phyloP scores from a whole-genome alignment of 169 alveolate genomes.

The Babesia gibsoni region DNA sequence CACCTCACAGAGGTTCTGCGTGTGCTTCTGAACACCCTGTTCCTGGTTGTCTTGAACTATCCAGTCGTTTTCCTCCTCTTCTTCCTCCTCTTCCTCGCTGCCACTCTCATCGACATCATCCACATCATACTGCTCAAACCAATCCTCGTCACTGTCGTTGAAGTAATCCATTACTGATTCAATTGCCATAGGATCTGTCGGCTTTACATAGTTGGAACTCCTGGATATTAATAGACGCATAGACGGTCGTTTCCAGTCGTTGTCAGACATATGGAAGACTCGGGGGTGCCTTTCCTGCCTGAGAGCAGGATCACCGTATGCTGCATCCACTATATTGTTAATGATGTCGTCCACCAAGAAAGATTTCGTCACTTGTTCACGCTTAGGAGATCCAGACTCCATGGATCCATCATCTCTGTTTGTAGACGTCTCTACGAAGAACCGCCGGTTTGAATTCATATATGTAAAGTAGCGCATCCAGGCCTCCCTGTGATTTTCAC shows the following conservation, averaged over 20 bases:
- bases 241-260: conserved; percentile 63
- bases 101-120: conserved; percentile 61
- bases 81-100: conserved; percentile 62
- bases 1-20: conserved; percentile 31
- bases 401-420: not conserved
- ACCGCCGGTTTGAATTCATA: conserved; percentile 29
- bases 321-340: conserved; percentile 30
- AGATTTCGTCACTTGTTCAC: not conserved
- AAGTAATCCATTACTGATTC: conserved; percentile 62
- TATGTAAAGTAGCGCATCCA: conserved; percentile 58
- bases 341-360: conserved; percentile 37
- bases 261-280: conserved; percentile 60
- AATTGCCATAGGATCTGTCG: conserved; percentile 19
- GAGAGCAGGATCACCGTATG: conserved; percentile 36
- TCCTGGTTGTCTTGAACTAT: conserved; percentile 62
- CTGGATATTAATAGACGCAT: conserved; percentile 41
- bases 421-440: conserved; percentile 34
- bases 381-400: not conserved
- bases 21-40: conserved; percentile 26
- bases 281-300: conserved; percentile 24
- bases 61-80: conserved; percentile 66
- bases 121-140: conserved; percentile 65
- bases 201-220: conserved; percentile 5
- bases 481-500: conserved; percentile 49
- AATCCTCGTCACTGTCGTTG: conserved; percentile 62